Percentiles rank a stretch among this genome's conserved stretches.
These are phyloP conservation scores for Penicillium cataractarum DNA, from an alignment of 495 filamentous ascomycete genomes.

Conservation along the genomic window DNA sequence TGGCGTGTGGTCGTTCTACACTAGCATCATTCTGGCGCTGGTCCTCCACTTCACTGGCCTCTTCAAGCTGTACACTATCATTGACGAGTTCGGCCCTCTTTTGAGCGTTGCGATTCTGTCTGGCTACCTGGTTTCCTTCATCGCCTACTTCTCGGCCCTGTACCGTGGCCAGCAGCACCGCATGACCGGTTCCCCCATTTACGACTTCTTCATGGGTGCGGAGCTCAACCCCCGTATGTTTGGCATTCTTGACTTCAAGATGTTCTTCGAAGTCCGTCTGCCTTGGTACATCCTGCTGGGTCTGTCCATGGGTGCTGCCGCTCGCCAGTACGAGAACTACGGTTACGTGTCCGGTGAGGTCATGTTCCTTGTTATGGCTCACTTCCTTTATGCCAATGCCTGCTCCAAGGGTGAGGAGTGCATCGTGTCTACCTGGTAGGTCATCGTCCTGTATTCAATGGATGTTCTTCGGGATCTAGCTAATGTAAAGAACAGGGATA, in stretches of 20 bases:
- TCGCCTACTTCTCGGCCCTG: slow-evolving; percentile 84
- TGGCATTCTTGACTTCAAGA: slow-evolving; percentile 93
- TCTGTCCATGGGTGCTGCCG: slow-evolving; percentile 73
- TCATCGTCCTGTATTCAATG: background rate
- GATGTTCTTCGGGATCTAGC: background rate
- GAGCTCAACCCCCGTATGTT: slow-evolving; percentile 97
- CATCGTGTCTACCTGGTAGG: slow-evolving; percentile 86
- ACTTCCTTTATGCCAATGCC: slow-evolving; percentile 95
- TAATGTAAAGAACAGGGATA: slow-evolving; percentile 61
- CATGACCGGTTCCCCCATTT: slow-evolving; percentile 90
- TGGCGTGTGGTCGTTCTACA: slow-evolving; percentile 82
- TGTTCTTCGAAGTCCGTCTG: slow-evolving; percentile 98
- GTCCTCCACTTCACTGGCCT: slow-evolving; percentile 76
- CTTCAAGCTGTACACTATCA: slow-evolving; percentile 90
- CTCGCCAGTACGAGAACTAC: slow-evolving; percentile 84
- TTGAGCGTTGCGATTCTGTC: slow-evolving; percentile 89
- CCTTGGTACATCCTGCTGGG: slow-evolving; percentile 95
- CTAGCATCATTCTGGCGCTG: slow-evolving; percentile 69
- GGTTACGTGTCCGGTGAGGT: slow-evolving; percentile 93
- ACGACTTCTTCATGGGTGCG: slow-evolving; percentile 99
- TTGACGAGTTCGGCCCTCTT: slow-evolving; percentile 93
- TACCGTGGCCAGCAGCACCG: slow-evolving; percentile 80
- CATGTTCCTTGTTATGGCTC: slow-evolving; percentile 85
- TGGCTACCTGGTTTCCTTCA: slow-evolving; percentile 75
- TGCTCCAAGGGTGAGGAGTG: slow-evolving; percentile 96